Percentiles rank a stretch among this genome's conserved stretches.
phyloP scores from a whole-genome alignment of 352 stramenopile genomes.

The Globisporangium parvum region DNA sequence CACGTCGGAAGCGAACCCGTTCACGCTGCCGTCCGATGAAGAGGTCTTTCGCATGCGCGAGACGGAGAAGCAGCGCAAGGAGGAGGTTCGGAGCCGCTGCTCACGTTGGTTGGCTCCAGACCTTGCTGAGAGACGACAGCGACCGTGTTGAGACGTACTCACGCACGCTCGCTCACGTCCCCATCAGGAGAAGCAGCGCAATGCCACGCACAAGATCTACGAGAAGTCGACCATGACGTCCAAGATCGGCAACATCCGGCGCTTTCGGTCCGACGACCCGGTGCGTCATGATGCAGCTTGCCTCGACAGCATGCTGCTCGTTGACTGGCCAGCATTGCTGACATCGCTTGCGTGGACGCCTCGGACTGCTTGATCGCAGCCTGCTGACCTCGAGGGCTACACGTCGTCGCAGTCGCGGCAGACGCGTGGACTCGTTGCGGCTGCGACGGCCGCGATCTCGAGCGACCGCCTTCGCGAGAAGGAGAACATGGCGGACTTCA shows the following conservation, averaged over 20 bases:
- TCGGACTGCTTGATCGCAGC: constrained; percentile 15
- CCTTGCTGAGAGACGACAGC: no score
- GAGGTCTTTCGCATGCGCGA: constrained; percentile 93
- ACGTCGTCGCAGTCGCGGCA: constrained; percentile 63
- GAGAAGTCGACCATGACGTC: constrained; percentile 83
- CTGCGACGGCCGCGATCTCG: constrained; percentile 75
- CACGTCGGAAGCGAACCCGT: constrained; percentile 78
- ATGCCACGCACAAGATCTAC: constrained; percentile 80
- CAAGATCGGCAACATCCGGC: constrained; percentile 76
- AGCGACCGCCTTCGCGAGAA: constrained; percentile 89
- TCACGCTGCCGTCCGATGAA: constrained; percentile 91
- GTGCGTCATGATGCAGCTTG: constrained; percentile 27
- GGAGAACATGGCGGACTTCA: constrained; percentile 95
- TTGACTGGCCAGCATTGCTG: neutral
- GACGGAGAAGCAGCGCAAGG: constrained; percentile 83
- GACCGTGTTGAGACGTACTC: neutral
- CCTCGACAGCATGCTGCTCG: no score
- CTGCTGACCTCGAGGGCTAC: constrained; percentile 40
- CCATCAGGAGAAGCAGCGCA: constrained; percentile 49
- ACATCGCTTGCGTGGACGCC: neutral
- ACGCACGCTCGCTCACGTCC: neutral
- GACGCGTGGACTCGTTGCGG: constrained; percentile 70
- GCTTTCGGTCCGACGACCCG: constrained; percentile 57
- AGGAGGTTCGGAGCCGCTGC: constrained; percentile 30
- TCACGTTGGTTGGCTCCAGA: neutral